Evolutionary conservation across 192 early-diverging fungal species (phyloP), one percentile per base, ranked within the genome.

Genomic region (Gamsiella multidivaricata): DNA sequence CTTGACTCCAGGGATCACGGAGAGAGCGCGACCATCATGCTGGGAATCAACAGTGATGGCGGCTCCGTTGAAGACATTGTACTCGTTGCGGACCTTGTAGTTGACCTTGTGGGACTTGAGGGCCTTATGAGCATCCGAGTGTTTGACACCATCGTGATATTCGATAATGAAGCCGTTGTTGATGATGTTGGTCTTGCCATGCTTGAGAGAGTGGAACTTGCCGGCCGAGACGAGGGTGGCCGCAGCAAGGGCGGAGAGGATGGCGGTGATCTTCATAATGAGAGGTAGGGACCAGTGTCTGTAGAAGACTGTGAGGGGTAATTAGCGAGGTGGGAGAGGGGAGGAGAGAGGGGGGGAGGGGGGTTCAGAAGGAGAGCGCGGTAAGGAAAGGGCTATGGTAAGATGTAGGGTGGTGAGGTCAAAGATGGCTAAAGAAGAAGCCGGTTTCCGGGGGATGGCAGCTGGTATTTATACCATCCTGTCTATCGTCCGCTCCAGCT

Each of bases 31-130:
- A 1, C 73, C 76, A 32, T 81, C 60, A 12, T 80, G 49, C 12
- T 56, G 17, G 7, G 76, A 69, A 11, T 80, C 64, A 23, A 86
- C 75, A 2, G 46, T 66, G 29, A 88, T 50, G 25, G 87, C 75
- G 26, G 84, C 76, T 8, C 83, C 81, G 57, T 84, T 83, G 31
- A 88, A 82, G 36, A 81, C 31, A 25, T 80, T 55, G 53, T 81
- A 86, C 65, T 86, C 80, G 33, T 88, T 69, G 32, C 74, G 74
- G 61, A 78, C 60, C 54, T 78, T 61, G 65, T 61, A 78, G 36
- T 68, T 61, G 12, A 78, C 29, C 36, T 54, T 54, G 46, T 43
- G 55, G 32, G 52, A 39, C 22, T 61, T 78, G 25, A 78, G n/a
- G 42, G 49, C 45, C 17, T 78, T 37, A 34, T 63, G 74, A 28